Percentiles rank a stretch among this genome's conserved stretches.
These are phyloP conservation scores for Macrocybe gigantea DNA, from an alignment of 768 basidiomycete species.

Conservation along the genomic window DNA sequence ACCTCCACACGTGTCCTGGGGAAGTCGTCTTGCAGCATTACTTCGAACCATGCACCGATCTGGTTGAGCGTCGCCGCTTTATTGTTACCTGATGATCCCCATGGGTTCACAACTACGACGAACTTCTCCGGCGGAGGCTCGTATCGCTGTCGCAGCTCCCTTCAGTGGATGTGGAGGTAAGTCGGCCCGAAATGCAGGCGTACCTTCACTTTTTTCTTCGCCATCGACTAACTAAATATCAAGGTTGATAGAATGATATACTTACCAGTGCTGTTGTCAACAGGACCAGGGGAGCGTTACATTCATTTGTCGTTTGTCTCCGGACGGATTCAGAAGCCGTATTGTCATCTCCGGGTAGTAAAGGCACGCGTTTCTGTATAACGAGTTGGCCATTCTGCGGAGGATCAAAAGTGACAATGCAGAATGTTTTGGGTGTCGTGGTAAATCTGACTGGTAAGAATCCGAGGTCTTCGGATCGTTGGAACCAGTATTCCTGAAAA, in stretches of 20 bases:
- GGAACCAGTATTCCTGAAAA: slow-evolving; percentile 43
- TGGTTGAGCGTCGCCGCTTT: slow-evolving; percentile 7
- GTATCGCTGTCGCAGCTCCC: too few relatives aligned
- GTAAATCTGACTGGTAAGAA: slow-evolving; percentile 36
- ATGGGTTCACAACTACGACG: slow-evolving; percentile 23
- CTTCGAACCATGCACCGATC: slow-evolving; percentile 24
- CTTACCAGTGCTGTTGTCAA: slow-evolving; percentile 19
- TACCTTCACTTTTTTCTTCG: too few relatives aligned
- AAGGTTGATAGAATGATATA: too few relatives aligned
- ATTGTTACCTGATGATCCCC: slow-evolving; percentile 19
- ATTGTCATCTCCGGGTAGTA: slow-evolving; percentile 38
- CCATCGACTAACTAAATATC: too few relatives aligned
- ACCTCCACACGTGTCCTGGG: slow-evolving; percentile 17
- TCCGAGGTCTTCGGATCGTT: slow-evolving; percentile 30
- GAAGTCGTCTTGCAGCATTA: slow-evolving; percentile 26
- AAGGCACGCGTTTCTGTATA: slow-evolving; percentile 34
- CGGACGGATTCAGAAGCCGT: slow-evolving; percentile 29
- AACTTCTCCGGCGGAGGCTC: too few relatives aligned
- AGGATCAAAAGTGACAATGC: slow-evolving; percentile 36
- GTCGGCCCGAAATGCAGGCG: too few relatives aligned
- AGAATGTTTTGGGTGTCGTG: slow-evolving; percentile 45
- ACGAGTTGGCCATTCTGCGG: slow-evolving; percentile 27
- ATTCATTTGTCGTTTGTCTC: slow-evolving; percentile 1
- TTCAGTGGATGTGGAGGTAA: too few relatives aligned
- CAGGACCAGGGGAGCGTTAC: slow-evolving; percentile 24